phyloP scores from a whole-genome alignment of 1,284 basidiomycete genomes.

The Lentinula novae-zelandiae region DNA sequence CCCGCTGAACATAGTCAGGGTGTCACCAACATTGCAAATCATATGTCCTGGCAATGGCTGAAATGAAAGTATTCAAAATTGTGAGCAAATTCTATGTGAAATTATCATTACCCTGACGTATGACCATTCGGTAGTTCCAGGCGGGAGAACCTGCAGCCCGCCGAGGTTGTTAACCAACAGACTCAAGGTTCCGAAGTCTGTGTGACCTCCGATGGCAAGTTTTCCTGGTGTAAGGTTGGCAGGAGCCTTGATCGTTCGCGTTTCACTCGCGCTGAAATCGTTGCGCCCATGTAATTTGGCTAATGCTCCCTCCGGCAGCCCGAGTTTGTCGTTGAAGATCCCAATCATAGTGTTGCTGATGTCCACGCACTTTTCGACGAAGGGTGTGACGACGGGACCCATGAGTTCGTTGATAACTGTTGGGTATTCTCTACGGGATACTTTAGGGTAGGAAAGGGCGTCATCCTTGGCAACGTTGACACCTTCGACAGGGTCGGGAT shows the following conservation, averaged over 20 bases:
- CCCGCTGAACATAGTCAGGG: conserved; percentile 45
- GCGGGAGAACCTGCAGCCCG: conserved; percentile 67
- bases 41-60: conserved; percentile 57
- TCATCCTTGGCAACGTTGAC: conserved; percentile 69
- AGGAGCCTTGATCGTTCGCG: conserved; percentile 52
- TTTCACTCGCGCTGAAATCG: conserved; percentile 58
- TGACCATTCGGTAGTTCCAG: conserved; percentile 60
- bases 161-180: conserved; percentile 70
- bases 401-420: conserved; percentile 47
- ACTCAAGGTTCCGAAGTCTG: conserved; percentile 53
- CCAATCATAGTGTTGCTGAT: conserved; percentile 52
- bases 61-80: background rate
- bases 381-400: conserved; percentile 46
- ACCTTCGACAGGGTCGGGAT: conserved; percentile 58
- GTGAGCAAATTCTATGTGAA: background rate
- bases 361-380: conserved; percentile 53
- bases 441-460: conserved; percentile 50
- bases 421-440: conserved; percentile 53
- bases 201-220: conserved; percentile 50
- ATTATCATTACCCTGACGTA: conserved; percentile 50
- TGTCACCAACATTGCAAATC: conserved; percentile 52
- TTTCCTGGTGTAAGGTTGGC: conserved; percentile 31
- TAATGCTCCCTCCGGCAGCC: conserved; percentile 49
- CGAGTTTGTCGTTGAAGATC: conserved; percentile 55
- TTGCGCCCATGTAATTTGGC: conserved; percentile 38